These are phyloP conservation scores for Penicillium canescens DNA, from an alignment of 495 filamentous ascomycete genomes.

Conservation along the genomic window DNA sequence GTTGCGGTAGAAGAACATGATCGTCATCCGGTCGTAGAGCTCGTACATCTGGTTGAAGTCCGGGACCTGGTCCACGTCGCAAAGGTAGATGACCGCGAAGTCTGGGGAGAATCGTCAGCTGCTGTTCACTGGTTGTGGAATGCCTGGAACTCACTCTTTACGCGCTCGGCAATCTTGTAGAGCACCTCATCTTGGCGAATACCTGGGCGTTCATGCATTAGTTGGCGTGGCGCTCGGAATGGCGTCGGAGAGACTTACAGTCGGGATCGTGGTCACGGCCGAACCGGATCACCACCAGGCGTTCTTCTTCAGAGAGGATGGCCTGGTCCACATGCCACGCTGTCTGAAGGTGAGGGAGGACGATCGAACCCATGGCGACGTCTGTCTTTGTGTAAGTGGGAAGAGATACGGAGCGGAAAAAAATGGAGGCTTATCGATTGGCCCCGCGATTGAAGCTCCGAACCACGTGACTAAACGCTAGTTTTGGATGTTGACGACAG, in stretches of 20 bases:
- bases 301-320: conserved; percentile 89
- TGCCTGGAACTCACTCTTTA: conserved; percentile 39
- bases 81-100: conserved; percentile 88
- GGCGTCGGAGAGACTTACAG: conserved; percentile 27
- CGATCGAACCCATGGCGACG: conserved; percentile 78
- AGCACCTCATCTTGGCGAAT: conserved; percentile 95
- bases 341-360: conserved; percentile 87
- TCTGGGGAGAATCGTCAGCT: conserved; percentile 18
- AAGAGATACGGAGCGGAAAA: neutral
- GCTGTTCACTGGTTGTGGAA: neutral
- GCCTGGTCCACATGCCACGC: conserved; percentile 98
- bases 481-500: neutral
- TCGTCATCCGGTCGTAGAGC: conserved; percentile 69
- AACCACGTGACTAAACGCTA: conserved; percentile 17
- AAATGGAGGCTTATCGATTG: conserved; percentile 24
- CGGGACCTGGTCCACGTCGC: conserved; percentile 92
- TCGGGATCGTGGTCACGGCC: conserved; percentile 77
- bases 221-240: neutral
- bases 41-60: conserved; percentile 98
- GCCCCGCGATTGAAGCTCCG: conserved; percentile 19
- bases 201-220: conserved; percentile 37
- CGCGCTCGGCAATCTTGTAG: conserved; percentile 62
- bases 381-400: neutral
- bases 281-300: conserved; percentile 93
- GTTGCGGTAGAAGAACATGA: conserved; percentile 96